Evolutionary conservation across 495 filamentous ascomycete genomes (phyloP).

Genomic region (Penicillium coprophilum): DNA sequence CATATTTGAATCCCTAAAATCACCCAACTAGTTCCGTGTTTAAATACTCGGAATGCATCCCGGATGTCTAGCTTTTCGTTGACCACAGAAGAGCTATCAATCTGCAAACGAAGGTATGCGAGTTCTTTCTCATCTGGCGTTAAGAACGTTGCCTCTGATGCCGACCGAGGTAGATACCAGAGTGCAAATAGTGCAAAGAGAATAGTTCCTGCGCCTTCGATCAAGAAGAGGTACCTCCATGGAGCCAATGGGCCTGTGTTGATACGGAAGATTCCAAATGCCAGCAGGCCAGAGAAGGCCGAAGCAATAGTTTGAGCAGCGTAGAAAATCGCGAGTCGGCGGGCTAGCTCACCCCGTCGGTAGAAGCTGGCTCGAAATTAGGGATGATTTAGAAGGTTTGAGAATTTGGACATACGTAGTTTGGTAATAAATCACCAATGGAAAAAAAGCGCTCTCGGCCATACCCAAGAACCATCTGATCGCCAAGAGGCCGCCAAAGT

Average conservation of each 20-base stretch:
- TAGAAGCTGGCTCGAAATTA: conserved; percentile 50
- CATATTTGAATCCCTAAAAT: conserved; percentile 69
- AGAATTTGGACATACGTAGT: conserved; percentile 30
- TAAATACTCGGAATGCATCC: conserved; percentile 62
- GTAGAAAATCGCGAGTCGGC: conserved; percentile 73
- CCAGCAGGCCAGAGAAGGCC: conserved; percentile 68
- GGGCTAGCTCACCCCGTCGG: conserved; percentile 69
- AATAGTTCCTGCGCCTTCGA: conserved; percentile 66
- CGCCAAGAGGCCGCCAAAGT: conserved; percentile 63
- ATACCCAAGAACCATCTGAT: conserved; percentile 58
- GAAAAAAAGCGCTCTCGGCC: conserved; percentile 70
- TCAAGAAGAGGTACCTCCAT: conserved; percentile 75
- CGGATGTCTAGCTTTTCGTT: conserved; percentile 66
- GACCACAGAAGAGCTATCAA: conserved; percentile 67
- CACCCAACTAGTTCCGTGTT: conserved; percentile 55
- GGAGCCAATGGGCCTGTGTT: conserved; percentile 44
- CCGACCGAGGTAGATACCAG: conserved; percentile 64
- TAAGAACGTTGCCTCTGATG: conserved; percentile 61
- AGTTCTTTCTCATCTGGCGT: conserved; percentile 60
- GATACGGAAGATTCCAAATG: conserved; percentile 74
- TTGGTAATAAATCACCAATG: conserved; percentile 58
- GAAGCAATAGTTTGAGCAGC: conserved; percentile 68
- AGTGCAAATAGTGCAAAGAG: conserved; percentile 62
- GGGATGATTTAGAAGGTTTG: not conserved
- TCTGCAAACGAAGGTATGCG: conserved; percentile 67